Evolutionary conservation across 495 filamentous ascomycete species (phyloP).

Genomic region (Antarctomyces pellizariae): DNA sequence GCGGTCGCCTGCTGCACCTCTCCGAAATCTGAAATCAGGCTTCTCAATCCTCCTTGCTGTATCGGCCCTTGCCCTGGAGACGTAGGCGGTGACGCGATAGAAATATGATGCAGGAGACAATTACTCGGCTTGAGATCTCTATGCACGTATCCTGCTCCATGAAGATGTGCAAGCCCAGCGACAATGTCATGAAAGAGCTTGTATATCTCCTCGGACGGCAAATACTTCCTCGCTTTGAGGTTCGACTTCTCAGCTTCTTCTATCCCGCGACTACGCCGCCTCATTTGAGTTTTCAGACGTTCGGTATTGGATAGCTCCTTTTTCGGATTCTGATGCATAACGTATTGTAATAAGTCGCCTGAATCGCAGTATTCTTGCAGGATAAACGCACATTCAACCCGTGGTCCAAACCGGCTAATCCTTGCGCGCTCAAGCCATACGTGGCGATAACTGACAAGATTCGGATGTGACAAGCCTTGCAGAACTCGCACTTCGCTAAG

Average conservation of each 20-base stretch:
- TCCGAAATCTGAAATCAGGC: constrained; percentile 91
- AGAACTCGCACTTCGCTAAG: constrained; percentile 80
- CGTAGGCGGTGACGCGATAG: too few relatives aligned
- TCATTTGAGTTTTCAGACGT: constrained; percentile 64
- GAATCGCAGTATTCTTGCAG: constrained; percentile 93
- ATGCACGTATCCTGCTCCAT: constrained; percentile 87
- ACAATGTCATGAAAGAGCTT: constrained; percentile 94
- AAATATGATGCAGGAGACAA: constrained; percentile 67
- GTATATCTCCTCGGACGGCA: constrained; percentile 81
- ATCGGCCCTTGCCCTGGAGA: constrained; percentile 13
- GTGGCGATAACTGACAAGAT: constrained; percentile 90
- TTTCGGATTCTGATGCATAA: constrained; percentile 40
- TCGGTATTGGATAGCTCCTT: constrained; percentile 35
- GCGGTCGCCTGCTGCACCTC: constrained; percentile 71
- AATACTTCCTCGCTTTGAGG: too few relatives aligned
- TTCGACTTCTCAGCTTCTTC: constrained; percentile 21
- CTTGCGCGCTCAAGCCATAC: constrained; percentile 88
- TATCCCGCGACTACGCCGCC: too few relatives aligned
- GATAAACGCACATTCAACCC: constrained; percentile 86
- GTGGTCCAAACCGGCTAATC: constrained; percentile 65
- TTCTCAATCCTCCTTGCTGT: constrained; percentile 38
- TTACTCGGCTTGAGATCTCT: constrained; percentile 92
- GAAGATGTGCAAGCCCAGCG: constrained; percentile 71
- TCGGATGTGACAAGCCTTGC: constrained; percentile 75
- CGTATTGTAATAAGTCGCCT: constrained; percentile 75